Percentiles rank a stretch among this genome's conserved stretches.
These are phyloP conservation scores for Leccinum incarnatum DNA, from an alignment of 768 basidiomycete species.

Conservation along the genomic window DNA sequence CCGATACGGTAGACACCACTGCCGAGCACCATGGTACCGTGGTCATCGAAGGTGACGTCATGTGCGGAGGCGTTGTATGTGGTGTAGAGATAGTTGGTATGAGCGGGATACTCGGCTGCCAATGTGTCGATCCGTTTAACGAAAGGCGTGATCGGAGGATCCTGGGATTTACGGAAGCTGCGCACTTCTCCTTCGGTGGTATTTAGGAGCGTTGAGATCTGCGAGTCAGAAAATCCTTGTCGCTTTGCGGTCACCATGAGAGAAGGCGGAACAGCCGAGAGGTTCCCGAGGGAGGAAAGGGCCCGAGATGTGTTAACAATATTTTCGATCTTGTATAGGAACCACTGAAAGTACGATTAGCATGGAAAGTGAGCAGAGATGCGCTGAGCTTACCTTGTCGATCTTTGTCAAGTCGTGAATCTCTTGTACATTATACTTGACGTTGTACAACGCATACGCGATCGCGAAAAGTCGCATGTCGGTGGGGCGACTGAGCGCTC, in stretches of 20 bases:
- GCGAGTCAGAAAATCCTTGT: conserved; percentile 93
- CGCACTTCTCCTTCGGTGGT: conserved; percentile 79
- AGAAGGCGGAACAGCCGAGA: conserved; percentile 68
- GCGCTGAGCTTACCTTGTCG: conserved; percentile 63
- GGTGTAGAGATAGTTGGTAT: conserved; percentile 99
- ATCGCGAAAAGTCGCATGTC: conserved; percentile 97
- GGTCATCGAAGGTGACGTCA: conserved; percentile 92
- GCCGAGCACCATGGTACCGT: conserved; percentile 99
- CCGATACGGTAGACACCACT: conserved; percentile 98
- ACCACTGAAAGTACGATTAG: conserved; percentile 62
- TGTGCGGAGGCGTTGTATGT: conserved; percentile 97
- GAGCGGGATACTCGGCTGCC: conserved; percentile 97
- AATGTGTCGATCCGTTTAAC: conserved; percentile 99
- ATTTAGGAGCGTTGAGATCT: conserved; percentile 81
- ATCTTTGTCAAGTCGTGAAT: conserved; percentile 96
- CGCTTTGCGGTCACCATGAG: conserved; percentile 86
- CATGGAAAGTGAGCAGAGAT: neutral
- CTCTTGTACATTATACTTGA: conserved; percentile 84
- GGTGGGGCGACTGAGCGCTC: conserved; percentile 77
- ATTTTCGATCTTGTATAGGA: conserved; percentile 98
- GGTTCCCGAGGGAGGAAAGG: conserved; percentile 65
- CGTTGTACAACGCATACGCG: conserved; percentile 96
- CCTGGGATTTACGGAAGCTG: conserved; percentile 78
- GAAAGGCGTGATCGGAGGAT: conserved; percentile 77
- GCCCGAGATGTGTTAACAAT: conserved; percentile 86